Evolutionary conservation across 148 eudicot species (phyloP).

Genomic region (Bassia scoparia): DNA sequence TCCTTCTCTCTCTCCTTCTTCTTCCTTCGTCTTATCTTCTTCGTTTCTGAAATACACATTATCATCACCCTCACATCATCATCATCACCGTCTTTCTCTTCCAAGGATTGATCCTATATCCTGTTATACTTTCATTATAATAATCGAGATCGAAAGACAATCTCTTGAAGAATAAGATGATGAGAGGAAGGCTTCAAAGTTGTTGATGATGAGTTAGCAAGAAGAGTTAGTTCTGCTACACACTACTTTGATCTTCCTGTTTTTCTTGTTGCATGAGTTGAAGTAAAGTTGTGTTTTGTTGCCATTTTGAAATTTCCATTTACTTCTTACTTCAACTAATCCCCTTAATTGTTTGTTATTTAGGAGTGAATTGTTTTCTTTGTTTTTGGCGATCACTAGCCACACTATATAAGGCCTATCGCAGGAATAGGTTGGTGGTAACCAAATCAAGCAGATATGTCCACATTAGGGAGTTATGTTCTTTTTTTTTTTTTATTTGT

Average conservation of each 20-base stretch:
- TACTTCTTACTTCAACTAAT: background rate
- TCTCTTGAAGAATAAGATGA: background rate
- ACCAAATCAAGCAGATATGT: too few species aligned
- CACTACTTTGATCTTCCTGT: background rate
- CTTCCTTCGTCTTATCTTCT: too few species aligned
- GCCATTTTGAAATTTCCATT: background rate
- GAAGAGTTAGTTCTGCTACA: background rate
- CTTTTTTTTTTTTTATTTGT: too few species aligned
- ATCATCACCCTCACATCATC: background rate
- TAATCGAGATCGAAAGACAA: background rate
- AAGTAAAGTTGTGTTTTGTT: background rate
- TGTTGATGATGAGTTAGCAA: background rate
- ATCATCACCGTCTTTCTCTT: background rate
- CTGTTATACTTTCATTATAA: background rate
- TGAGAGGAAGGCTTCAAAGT: background rate
- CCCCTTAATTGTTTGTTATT: too few species aligned
- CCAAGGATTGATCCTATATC: constrained; percentile 6
- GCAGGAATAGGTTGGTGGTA: too few species aligned
- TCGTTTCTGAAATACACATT: too few species aligned
- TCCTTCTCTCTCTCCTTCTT: background rate
- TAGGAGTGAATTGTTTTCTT: too few species aligned
- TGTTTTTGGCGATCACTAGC: too few species aligned
- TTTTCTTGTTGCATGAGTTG: constrained; percentile 10
- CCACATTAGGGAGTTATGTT: too few species aligned
- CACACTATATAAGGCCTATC: too few species aligned